These are phyloP conservation scores for Cyberlindnera subsufficiens DNA, from an alignment of 805 yeast genomes.

Conservation along the genomic window DNA sequence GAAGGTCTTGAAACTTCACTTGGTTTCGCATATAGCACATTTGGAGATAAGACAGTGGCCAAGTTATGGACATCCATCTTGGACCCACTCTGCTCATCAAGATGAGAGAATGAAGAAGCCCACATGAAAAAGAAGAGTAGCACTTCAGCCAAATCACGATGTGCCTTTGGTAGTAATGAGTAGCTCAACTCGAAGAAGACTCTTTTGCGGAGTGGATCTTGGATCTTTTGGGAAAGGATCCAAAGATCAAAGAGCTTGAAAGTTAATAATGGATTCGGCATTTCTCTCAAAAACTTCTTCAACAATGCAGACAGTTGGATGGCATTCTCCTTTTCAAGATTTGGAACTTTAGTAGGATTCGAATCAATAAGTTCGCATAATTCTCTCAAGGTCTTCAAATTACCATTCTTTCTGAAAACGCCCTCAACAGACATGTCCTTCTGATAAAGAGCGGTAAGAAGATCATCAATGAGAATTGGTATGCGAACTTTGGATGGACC, in stretches of 20 bases:
- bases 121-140: slow-evolving; percentile 81
- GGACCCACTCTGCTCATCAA: slow-evolving; percentile 85
- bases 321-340: slow-evolving; percentile 69
- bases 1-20: slow-evolving; percentile 24
- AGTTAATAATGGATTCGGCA: slow-evolving; percentile 88
- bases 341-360: slow-evolving; percentile 65
- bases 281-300: slow-evolving; percentile 85
- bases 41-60: slow-evolving; percentile 94
- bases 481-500: slow-evolving; percentile 76
- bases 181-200: slow-evolving; percentile 58
- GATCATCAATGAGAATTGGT: slow-evolving; percentile 83
- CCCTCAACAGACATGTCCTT: slow-evolving; percentile 97
- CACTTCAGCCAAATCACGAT: slow-evolving; percentile 84
- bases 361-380: slow-evolving; percentile 69
- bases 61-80: slow-evolving; percentile 95
- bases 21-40: slow-evolving; percentile 62
- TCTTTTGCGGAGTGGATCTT: slow-evolving; percentile 39
- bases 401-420: slow-evolving; percentile 93
- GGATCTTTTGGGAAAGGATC: slow-evolving; percentile 58
- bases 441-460: slow-evolving; percentile 74
- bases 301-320: slow-evolving; percentile 90
- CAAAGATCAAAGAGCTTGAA: slow-evolving; percentile 70
- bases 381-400: slow-evolving; percentile 73
- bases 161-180: slow-evolving; percentile 72
- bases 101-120: slow-evolving; percentile 93